These are phyloP conservation scores for Fusarium sp. DNA, from an alignment of 2,329 filamentous ascomycete species.

Conservation along the genomic window DNA sequence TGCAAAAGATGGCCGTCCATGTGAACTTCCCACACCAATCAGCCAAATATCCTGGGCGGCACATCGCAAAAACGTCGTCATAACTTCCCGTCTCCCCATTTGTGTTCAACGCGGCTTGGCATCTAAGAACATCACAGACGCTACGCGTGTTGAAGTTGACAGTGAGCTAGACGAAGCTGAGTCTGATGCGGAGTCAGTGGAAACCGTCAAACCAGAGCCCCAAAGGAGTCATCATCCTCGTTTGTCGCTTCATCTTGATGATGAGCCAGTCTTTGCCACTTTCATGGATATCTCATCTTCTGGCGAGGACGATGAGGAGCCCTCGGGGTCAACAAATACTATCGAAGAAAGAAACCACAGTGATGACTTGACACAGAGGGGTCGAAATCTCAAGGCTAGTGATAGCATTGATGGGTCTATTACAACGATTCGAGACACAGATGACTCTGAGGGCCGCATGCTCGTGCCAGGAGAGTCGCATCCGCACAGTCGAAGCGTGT, in stretches of 20 bases:
- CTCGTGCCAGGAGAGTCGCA: conserved; percentile 22
- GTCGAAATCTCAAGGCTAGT: too few species aligned
- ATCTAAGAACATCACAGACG: background rate
- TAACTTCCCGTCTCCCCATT: conserved; percentile 54
- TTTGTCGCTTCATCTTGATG: conserved; percentile 53
- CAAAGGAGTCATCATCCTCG: conserved; percentile 44
- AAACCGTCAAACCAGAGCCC: conserved; percentile 28
- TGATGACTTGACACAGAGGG: too few species aligned
- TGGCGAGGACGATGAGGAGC: conserved; percentile 7
- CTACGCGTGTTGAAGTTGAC: background rate
- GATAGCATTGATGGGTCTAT: too few species aligned
- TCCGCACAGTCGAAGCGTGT: conserved; percentile 9
- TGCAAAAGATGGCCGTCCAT: conserved; percentile 45
- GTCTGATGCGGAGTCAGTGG: conserved; percentile 44
- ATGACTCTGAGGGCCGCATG: background rate
- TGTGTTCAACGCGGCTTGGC: conserved; percentile 42
- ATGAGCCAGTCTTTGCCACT: conserved; percentile 45
- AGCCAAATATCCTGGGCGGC: conserved; percentile 54
- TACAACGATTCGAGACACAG: background rate
- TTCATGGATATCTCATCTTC: conserved; percentile 42
- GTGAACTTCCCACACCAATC: conserved; percentile 50
- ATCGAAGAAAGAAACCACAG: background rate
- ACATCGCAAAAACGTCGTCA: conserved; percentile 55
- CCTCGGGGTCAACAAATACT: background rate
- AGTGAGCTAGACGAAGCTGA: conserved; percentile 5